phyloP scores from a whole-genome alignment of 1,139 yeast genomes.

The Suhomyces maxii region DNA sequence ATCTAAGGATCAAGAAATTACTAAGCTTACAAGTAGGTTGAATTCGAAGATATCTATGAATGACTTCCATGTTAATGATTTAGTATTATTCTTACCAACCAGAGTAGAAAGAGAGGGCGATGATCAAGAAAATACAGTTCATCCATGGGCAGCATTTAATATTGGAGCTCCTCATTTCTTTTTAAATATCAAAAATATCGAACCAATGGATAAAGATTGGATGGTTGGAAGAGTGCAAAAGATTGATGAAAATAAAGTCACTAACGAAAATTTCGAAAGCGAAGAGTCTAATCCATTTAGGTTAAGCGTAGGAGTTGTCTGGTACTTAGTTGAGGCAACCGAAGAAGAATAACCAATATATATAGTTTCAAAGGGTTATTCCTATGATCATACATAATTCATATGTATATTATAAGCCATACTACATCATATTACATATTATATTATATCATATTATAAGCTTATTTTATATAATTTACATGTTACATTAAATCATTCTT shows the following conservation, averaged over 20 bases:
- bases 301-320: constrained; percentile 46
- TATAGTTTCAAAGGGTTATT: neutral
- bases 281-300: constrained; percentile 47
- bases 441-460: neutral
- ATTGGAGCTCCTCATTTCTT: constrained; percentile 79
- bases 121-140: constrained; percentile 23
- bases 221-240: constrained; percentile 61
- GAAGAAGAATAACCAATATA: neutral
- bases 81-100: constrained; percentile 83
- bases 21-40: constrained; percentile 34
- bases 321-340: constrained; percentile 52
- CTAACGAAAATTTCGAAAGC: constrained; percentile 33
- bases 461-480: too few relatives aligned
- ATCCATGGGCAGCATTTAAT: constrained; percentile 87
- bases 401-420: neutral
- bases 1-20: constrained; percentile 46
- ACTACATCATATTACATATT: neutral
- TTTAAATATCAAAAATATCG: constrained; percentile 37
- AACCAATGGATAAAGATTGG: constrained; percentile 56
- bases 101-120: constrained; percentile 39
- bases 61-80: constrained; percentile 66
- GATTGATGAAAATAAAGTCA: constrained; percentile 50
- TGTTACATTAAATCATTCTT: too few relatives aligned
- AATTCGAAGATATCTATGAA: constrained; percentile 62
- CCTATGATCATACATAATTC: neutral